These are phyloP conservation scores for Talaromyces sp. DNA, from an alignment of 2,329 filamentous ascomycete genomes.

Conservation along the genomic window DNA sequence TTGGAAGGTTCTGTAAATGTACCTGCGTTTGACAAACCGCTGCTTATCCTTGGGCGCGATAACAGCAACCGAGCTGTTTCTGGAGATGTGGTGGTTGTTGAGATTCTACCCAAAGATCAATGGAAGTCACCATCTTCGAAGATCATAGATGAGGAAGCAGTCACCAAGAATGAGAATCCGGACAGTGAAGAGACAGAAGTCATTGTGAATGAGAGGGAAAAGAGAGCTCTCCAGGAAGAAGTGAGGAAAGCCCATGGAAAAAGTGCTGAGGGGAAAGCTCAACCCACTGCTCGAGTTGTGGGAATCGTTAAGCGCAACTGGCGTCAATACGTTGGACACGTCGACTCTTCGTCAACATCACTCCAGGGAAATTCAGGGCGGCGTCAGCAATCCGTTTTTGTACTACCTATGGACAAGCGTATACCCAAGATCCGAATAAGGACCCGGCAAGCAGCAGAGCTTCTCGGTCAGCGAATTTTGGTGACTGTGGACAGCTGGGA, in stretches of 20 bases:
- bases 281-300: constrained; percentile 88
- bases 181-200: constrained; percentile 70
- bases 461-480: constrained; percentile 84
- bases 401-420: constrained; percentile 96
- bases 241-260: constrained; percentile 79
- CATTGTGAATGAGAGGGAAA: constrained; percentile 83
- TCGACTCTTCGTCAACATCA: constrained; percentile 79
- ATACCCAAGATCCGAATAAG: constrained; percentile 93
- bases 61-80: constrained; percentile 94
- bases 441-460: constrained; percentile 81
- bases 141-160: constrained; percentile 86
- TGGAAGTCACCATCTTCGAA: constrained; percentile 96
- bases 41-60: constrained; percentile 84
- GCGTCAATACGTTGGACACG: constrained; percentile 95
- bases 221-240: constrained; percentile 81
- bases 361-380: constrained; percentile 68
- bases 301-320: constrained; percentile 93
- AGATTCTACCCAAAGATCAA: constrained; percentile 86
- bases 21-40: constrained; percentile 79
- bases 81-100: constrained; percentile 87
- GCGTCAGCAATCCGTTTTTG: constrained; percentile 86
- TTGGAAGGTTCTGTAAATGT: constrained; percentile 89
- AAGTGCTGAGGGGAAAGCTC: constrained; percentile 67
- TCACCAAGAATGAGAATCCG: constrained; percentile 90
- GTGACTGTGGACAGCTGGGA: constrained; percentile 96